Base-by-base conservation (phyloP, 441 rosid species). In the Viola pubescens region DNA sequence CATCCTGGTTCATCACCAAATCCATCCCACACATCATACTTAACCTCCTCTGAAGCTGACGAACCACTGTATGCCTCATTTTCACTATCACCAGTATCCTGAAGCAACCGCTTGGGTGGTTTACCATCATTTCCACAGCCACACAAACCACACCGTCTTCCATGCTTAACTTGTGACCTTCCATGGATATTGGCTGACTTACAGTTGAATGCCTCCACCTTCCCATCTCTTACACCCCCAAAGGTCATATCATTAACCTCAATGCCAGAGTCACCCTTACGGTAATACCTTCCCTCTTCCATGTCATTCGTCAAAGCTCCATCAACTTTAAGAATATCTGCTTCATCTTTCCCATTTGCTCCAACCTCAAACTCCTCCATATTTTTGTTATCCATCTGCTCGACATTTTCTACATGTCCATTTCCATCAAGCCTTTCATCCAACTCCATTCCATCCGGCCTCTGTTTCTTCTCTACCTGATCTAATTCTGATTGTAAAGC, bases 1-100 rank as follows among this genome's bases (percentile, higher is more conserved):
- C 98, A 94, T 42, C 88, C 92, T 56, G 97, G 82, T 69, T 85
- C 98, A 62, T 94, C 89, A 50, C 92, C 91, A 70, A 94, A 94
- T 74, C 99, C 99, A 82, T 94, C 99, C 87, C 90, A 80, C 62
- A 82, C 65, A 70, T 89, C 97, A 75, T 88, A 89, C 75, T 76
- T 83, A 58, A 85, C 82, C 60, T 89, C 97, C 68, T 89, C 97
- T 43, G 96, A 88, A 54, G 95, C 88, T 47, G 98, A 86, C 62
- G 92, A 86, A 52, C 90, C 90, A 16, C 94, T 78, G 70, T 79
- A 83, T 55, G 78, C 75, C 75, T 90, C 99, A 52, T 77, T 69
- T 60, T 88, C 96, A 56, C 97, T 94, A n/a, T 85, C 95, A 66
- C 79, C 86, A 48, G 63, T 77, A 81, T 85, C 83, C 42, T 79